Percentiles rank a stretch among this genome's conserved stretches.
Conservation (phyloP, 495 filamentous ascomycete genomes). For the Trichoderma orchidacearum region DNA sequence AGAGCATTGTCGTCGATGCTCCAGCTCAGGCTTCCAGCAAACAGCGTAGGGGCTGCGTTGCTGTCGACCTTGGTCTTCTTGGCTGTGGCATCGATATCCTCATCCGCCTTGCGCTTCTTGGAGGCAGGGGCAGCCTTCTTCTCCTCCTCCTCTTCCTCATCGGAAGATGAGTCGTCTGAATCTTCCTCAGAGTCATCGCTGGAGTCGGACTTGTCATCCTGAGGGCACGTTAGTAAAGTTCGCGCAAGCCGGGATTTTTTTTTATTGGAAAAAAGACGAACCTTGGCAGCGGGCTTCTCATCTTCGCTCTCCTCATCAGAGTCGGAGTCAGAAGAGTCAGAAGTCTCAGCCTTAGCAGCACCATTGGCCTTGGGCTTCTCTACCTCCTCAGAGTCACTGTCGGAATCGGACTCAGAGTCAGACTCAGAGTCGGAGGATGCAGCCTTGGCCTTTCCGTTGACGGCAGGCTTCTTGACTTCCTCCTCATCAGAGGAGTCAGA, state of each 20-base stretch:
- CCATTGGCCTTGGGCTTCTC: slow-evolving; percentile 1
- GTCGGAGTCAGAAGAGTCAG: slow-evolving; percentile 20
- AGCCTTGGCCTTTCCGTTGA: slow-evolving; percentile 22
- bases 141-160: slow-evolving; percentile 29
- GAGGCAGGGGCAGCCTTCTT: slow-evolving; percentile 31
- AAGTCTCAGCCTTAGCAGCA: slow-evolving; percentile 12
- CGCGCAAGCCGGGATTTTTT: not conserved
- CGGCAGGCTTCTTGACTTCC: slow-evolving; percentile 25
- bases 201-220: not conserved
- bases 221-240: not conserved
- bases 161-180: slow-evolving; percentile 28
- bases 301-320: slow-evolving; percentile 27
- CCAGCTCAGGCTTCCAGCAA: slow-evolving; percentile 92
- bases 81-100: slow-evolving; percentile 34
- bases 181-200: slow-evolving; percentile 12
- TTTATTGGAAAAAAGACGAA: slow-evolving; percentile 16
- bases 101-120: slow-evolving; percentile 89
- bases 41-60: slow-evolving; percentile 53
- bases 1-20: slow-evolving; percentile 89
- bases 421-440: slow-evolving; percentile 7
- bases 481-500: slow-evolving; percentile 30
- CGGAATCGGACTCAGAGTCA: slow-evolving; percentile 11
- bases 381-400: slow-evolving; percentile 1
- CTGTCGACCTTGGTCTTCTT: slow-evolving; percentile 74
- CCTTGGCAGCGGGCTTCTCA: slow-evolving; percentile 28